phyloP scores from a whole-genome alignment of 768 basidiomycete species.

The Lentinula raphanica region DNA sequence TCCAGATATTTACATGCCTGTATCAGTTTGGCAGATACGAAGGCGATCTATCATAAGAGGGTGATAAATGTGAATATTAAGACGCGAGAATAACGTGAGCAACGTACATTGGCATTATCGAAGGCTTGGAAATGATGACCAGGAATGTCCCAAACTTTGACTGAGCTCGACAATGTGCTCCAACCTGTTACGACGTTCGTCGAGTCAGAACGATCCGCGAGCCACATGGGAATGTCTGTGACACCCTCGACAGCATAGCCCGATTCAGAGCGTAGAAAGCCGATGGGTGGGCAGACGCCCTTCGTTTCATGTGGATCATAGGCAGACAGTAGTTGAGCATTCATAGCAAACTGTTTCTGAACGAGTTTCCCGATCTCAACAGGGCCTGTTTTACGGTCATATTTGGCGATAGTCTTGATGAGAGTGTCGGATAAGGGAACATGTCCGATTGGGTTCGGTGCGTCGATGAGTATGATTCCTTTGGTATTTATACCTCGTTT shows the following conservation, averaged over 20 bases:
- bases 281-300: constrained; percentile 29
- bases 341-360: constrained; percentile 45
- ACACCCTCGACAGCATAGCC: constrained; percentile 25
- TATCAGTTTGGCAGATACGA: constrained; percentile 25
- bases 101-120: constrained; percentile 37
- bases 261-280: constrained; percentile 50
- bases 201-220: constrained; percentile 4
- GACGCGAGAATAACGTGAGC: neutral
- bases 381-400: constrained; percentile 21
- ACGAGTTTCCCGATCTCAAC: constrained; percentile 32
- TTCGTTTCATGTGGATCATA: constrained; percentile 34
- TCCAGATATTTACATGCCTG: constrained; percentile 25
- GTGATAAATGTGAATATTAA: neutral
- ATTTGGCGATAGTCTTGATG: constrained; percentile 40
- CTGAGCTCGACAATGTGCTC: neutral
- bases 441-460: constrained; percentile 52
- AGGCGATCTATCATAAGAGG: constrained; percentile 20
- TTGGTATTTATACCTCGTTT: constrained; percentile 36
- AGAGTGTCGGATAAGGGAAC: constrained; percentile 47
- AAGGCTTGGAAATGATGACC: constrained; percentile 7
- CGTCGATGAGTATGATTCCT: constrained; percentile 64
- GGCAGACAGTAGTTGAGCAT: constrained; percentile 37
- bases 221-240: constrained; percentile 31
- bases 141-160: constrained; percentile 4
- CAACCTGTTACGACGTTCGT: neutral